These are phyloP conservation scores for Pezicula carpinea DNA, from an alignment of 2,329 filamentous ascomycete genomes.

Conservation along the genomic window DNA sequence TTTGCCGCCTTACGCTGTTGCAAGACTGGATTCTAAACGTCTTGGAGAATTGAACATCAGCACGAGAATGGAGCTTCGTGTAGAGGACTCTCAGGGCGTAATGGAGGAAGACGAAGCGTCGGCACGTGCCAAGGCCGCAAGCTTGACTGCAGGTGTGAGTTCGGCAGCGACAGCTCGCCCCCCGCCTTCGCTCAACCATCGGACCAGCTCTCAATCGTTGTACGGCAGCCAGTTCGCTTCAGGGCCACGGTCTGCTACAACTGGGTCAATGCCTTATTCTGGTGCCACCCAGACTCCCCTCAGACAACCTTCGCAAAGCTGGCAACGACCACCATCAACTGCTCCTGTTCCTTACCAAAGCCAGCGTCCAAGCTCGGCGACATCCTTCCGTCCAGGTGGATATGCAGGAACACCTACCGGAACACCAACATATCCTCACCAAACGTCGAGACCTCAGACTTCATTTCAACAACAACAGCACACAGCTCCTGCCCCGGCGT, in stretches of 20 bases:
- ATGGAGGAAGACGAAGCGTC: slow-evolving; percentile 47
- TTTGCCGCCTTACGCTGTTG: slow-evolving; percentile 51
- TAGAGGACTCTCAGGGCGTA: slow-evolving; percentile 43
- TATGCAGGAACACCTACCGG: slow-evolving; percentile 14
- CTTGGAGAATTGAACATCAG: slow-evolving; percentile 49
- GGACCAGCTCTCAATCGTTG: slow-evolving; percentile 19
- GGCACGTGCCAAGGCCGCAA: slow-evolving; percentile 21
- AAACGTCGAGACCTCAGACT: slow-evolving; percentile 19
- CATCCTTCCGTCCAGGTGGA: slow-evolving; percentile 20
- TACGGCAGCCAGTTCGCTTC: slow-evolving; percentile 30
- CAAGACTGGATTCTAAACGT: slow-evolving; percentile 51
- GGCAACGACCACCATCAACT: slow-evolving; percentile 24
- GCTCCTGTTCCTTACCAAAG: slow-evolving; percentile 22
- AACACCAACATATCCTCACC: slow-evolving; percentile 25
- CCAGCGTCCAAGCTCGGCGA: slow-evolving; percentile 19
- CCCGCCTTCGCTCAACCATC: slow-evolving; percentile 19
- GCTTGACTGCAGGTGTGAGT: slow-evolving; percentile 11
- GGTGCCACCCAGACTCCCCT: slow-evolving; percentile 23
- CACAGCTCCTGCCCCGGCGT: slow-evolving; percentile 8
- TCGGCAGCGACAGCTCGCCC: slow-evolving; percentile 15
- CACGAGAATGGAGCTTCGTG: slow-evolving; percentile 43
- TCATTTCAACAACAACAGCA: slow-evolving; percentile 21
- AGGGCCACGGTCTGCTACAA: slow-evolving; percentile 15
- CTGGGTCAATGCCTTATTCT: slow-evolving; percentile 19
- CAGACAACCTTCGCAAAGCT: slow-evolving; percentile 18